Conservation (phyloP, 306 rosid species). For the Cyclanthera cordifolia region DNA sequence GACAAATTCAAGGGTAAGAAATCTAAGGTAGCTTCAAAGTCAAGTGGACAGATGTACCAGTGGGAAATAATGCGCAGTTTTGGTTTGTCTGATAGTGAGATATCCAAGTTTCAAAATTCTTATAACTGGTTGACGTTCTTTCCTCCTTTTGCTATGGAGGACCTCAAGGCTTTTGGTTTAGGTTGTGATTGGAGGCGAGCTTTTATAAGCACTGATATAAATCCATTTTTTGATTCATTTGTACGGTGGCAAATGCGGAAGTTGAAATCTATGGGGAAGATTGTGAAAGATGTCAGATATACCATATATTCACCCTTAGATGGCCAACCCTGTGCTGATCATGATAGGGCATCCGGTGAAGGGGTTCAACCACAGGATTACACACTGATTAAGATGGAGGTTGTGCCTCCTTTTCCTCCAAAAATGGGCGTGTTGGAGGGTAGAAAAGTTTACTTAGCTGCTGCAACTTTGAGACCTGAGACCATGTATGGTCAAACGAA, state of each 20-base stretch:
- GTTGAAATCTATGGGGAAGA: slow-evolving; percentile 65
- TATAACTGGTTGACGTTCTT: slow-evolving; percentile 71
- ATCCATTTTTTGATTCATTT: slow-evolving; percentile 67
- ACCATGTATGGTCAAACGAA: slow-evolving; percentile 98
- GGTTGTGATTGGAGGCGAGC: slow-evolving; percentile 95
- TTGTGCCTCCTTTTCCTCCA: slow-evolving; percentile 51
- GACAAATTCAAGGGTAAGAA: slow-evolving; percentile 81
- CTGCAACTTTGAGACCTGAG: slow-evolving; percentile 92
- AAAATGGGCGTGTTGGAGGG: slow-evolving; percentile 62
- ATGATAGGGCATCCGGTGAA: slow-evolving; percentile 88
- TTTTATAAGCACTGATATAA: slow-evolving; percentile 66
- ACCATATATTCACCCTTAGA: slow-evolving; percentile 74
- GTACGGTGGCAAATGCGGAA: slow-evolving; percentile 95
- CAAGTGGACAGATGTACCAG: slow-evolving; percentile 59
- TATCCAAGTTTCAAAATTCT: slow-evolving; percentile 65
- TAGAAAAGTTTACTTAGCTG: slow-evolving; percentile 61
- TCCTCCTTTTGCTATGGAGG: slow-evolving; percentile 84
- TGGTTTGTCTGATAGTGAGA: slow-evolving; percentile 64
- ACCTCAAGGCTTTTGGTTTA: slow-evolving; percentile 79
- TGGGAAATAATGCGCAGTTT: slow-evolving; percentile 95
- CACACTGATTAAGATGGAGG: slow-evolving; percentile 81
- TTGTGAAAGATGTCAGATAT: slow-evolving; percentile 88
- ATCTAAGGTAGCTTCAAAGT: slow-evolving; percentile 64
- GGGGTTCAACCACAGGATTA: slow-evolving; percentile 97
- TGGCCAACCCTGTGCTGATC: slow-evolving; percentile 98